Evolutionary conservation across 169 alveolate species (phyloP).

Genomic region (Plasmodium vivax): DNA sequence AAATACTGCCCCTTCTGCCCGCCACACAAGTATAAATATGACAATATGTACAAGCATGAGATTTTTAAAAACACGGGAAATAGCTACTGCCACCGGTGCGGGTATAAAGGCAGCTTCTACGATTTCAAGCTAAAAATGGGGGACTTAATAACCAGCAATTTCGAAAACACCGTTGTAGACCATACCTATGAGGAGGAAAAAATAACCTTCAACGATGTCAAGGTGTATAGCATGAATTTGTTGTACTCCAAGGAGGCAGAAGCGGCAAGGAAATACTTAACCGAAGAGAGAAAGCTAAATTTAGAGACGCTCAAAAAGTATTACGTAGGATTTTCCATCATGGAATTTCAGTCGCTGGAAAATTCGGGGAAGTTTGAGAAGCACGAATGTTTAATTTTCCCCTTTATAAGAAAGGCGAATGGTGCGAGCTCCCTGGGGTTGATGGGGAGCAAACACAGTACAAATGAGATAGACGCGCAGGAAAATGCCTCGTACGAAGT

Average conservation of each 20-base stretch:
- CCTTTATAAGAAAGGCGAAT: slow-evolving; percentile 34
- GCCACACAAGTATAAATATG: slow-evolving; percentile 86
- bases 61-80: slow-evolving; percentile 89
- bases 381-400: slow-evolving; percentile 69
- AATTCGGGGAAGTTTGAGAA: slow-evolving; percentile 69
- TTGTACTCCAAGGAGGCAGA: slow-evolving; percentile 77
- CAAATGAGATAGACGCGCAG: slow-evolving; percentile 4
- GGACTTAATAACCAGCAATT: slow-evolving; percentile 78
- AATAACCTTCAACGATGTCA: slow-evolving; percentile 75
- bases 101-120: slow-evolving; percentile 88
- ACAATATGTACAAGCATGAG: slow-evolving; percentile 86
- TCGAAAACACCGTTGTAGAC: slow-evolving; percentile 19
- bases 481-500: slow-evolving; percentile 20
- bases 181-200: slow-evolving; percentile 71
- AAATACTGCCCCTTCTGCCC: slow-evolving; percentile 89
- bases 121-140: slow-evolving; percentile 89
- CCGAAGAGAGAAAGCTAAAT: slow-evolving; percentile 85
- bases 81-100: slow-evolving; percentile 90
- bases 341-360: slow-evolving; percentile 68
- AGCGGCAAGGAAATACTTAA: slow-evolving; percentile 85
- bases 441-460: background rate
- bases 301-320: slow-evolving; percentile 85
- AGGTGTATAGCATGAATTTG: slow-evolving; percentile 80
- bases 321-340: slow-evolving; percentile 88
- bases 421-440: background rate